Percentiles rank a stretch among this genome's conserved stretches.
phyloP scores from a whole-genome alignment of 2,329 filamentous ascomycete species.

The Sporothrix protearum region DNA sequence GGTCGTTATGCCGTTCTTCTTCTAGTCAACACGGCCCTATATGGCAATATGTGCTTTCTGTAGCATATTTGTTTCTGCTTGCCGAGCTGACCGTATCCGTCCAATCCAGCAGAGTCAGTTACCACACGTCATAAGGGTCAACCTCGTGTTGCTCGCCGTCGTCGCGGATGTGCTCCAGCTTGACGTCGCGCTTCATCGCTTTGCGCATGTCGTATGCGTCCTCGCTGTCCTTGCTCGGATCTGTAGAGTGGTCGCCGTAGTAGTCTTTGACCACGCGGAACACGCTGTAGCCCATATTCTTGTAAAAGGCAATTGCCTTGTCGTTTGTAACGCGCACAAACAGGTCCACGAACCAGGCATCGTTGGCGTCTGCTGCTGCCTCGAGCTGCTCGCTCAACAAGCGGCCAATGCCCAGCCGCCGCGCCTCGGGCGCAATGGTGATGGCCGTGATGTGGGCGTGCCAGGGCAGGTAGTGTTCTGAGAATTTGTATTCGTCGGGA shows the following conservation, averaged over 20 bases:
- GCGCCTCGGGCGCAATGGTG: conserved; percentile 82
- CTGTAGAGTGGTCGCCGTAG: conserved; percentile 78
- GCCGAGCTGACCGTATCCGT: not conserved
- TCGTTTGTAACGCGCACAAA: conserved; percentile 88
- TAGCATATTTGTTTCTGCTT: not conserved
- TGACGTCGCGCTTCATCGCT: conserved; percentile 74
- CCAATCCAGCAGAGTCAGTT: conserved; percentile 29
- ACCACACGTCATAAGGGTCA: conserved; percentile 82
- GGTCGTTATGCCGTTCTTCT: no score
- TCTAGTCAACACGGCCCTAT: not conserved
- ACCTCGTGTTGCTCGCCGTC: conserved; percentile 78
- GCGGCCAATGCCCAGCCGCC: conserved; percentile 81
- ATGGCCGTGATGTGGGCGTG: conserved; percentile 97
- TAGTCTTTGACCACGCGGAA: conserved; percentile 87
- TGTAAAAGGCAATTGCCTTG: conserved; percentile 83
- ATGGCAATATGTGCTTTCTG: not conserved
- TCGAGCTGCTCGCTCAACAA: conserved; percentile 79
- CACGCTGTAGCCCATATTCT: conserved; percentile 86
- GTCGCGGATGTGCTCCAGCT: conserved; percentile 70
- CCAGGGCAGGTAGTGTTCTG: conserved; percentile 95
- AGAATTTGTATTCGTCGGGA: conserved; percentile 67
- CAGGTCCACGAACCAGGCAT: conserved; percentile 93
- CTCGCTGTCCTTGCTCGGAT: conserved; percentile 62
- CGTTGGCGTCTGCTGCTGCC: conserved; percentile 71
- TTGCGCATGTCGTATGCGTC: conserved; percentile 98